Conservation (phyloP, 805 yeast genomes). For the Kluyveromyces starmeri region DNA sequence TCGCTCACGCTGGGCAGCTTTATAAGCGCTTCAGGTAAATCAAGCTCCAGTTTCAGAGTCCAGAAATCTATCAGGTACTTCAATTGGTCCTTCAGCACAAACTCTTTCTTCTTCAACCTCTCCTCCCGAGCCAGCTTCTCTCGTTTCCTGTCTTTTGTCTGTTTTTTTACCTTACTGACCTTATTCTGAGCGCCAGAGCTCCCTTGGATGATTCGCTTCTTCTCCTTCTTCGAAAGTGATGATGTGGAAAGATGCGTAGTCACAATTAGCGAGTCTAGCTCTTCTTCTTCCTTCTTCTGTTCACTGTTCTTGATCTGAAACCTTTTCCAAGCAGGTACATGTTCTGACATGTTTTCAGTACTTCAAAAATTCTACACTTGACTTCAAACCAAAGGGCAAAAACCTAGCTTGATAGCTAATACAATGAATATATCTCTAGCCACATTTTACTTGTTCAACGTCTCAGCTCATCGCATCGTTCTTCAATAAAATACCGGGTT, state of each 20-base stretch:
- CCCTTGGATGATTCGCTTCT: conserved; percentile 23
- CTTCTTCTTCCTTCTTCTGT: conserved; percentile 6
- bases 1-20: conserved; percentile 17
- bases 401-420: too few species aligned
- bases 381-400: too few species aligned
- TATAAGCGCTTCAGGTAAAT: conserved; percentile 18
- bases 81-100: conserved; percentile 27
- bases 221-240: conserved; percentile 23
- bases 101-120: conserved; percentile 15
- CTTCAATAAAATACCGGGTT: too few species aligned
- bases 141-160: conserved; percentile 16
- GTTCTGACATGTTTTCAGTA: conserved; percentile 8
- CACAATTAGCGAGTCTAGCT: conserved; percentile 28
- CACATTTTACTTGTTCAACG: too few species aligned
- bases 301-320: conserved; percentile 17
- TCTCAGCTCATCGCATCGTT: too few species aligned
- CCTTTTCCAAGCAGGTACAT: conserved; percentile 31
- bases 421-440: too few species aligned
- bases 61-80: conserved; percentile 29
- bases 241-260: conserved; percentile 31
- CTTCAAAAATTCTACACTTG: too few species aligned
- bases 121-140: conserved; percentile 25
- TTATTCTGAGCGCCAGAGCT: conserved; percentile 8
- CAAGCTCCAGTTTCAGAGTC: conserved; percentile 15
- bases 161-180: conserved; percentile 13